These are phyloP conservation scores for Entonaema liquescens DNA, from an alignment of 495 filamentous ascomycete genomes.

Conservation along the genomic window DNA sequence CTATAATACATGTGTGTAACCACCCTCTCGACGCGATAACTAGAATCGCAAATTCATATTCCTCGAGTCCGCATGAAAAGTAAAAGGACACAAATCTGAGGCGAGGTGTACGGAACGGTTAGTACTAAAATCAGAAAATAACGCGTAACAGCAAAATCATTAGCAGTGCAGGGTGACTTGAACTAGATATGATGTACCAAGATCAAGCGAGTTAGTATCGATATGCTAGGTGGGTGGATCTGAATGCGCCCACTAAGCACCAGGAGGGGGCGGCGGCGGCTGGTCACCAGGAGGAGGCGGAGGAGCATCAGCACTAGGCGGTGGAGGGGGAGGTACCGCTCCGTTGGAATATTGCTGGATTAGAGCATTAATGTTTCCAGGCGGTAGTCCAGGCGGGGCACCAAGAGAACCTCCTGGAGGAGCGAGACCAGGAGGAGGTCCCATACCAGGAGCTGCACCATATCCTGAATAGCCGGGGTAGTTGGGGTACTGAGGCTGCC, in stretches of 20 bases:
- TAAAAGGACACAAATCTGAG: not conserved
- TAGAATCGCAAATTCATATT: not conserved
- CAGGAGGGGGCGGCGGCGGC: slow-evolving; percentile 76
- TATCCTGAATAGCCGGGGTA: slow-evolving; percentile 68
- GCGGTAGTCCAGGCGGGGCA: slow-evolving; percentile 68
- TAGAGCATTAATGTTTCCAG: slow-evolving; percentile 65
- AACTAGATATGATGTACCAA: slow-evolving; percentile 10
- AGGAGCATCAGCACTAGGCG: slow-evolving; percentile 65
- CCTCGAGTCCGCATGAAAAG: not conserved
- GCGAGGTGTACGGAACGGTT: slow-evolving; percentile 4
- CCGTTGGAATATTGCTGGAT: slow-evolving; percentile 72
- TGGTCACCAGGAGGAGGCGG: slow-evolving; percentile 80
- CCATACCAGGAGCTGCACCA: slow-evolving; percentile 67
- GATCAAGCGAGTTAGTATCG: slow-evolving; percentile 36
- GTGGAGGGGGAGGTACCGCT: slow-evolving; percentile 63
- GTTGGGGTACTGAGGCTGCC: slow-evolving; percentile 62
- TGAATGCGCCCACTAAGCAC: slow-evolving; percentile 48
- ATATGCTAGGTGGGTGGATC: slow-evolving; percentile 9
- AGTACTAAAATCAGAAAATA: slow-evolving; percentile 25
- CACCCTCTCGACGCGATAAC: slow-evolving; percentile 2
- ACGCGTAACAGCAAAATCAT: slow-evolving; percentile 22
- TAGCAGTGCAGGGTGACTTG: slow-evolving; percentile 16
- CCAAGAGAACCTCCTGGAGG: slow-evolving; percentile 65
- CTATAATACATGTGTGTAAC: slow-evolving; percentile 34
- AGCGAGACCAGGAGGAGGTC: slow-evolving; percentile 64